Percentiles rank a stretch among this genome's conserved stretches.
phyloP scores from a whole-genome alignment of 23 red algal species.

The Gracilaria vermiculophylla region DNA sequence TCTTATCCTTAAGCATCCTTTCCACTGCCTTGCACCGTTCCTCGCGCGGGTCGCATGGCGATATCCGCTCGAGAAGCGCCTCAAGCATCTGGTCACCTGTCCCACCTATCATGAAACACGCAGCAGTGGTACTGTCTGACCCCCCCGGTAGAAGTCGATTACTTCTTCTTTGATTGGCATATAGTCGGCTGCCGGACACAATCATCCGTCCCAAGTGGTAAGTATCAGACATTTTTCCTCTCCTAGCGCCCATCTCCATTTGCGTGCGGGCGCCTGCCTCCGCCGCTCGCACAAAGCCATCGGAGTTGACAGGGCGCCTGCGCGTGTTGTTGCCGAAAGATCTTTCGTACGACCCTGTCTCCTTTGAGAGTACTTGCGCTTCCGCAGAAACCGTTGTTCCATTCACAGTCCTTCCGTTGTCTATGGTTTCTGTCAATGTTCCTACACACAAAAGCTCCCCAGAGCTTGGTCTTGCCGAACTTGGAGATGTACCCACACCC shows the following conservation, averaged over 20 bases:
- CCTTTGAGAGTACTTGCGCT: too few relatives aligned
- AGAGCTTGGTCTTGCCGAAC: too few relatives aligned
- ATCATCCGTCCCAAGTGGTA: slow-evolving; percentile 33
- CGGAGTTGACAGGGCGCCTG: neutral
- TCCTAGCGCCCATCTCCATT: neutral
- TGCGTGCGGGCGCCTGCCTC: slow-evolving; percentile 38
- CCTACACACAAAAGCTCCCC: too few relatives aligned
- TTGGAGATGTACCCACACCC: too few relatives aligned
- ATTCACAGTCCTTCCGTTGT: too few relatives aligned
- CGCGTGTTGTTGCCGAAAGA: too few relatives aligned
- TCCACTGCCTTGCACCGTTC: slow-evolving; percentile 55
- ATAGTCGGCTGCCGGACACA: slow-evolving; percentile 5
- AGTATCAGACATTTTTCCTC: neutral
- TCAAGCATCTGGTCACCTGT: slow-evolving; percentile 4
- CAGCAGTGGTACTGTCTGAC: slow-evolving; percentile 29
- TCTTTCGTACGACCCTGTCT: too few relatives aligned
- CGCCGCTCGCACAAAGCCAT: slow-evolving; percentile 16
- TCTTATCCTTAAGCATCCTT: slow-evolving; percentile 59
- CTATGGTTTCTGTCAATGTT: too few relatives aligned
- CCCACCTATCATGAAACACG: slow-evolving; percentile 57
- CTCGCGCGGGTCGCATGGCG: slow-evolving; percentile 34
- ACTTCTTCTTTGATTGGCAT: slow-evolving; percentile 43
- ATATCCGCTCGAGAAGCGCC: neutral
- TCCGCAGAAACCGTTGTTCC: too few relatives aligned
- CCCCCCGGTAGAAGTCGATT: slow-evolving; percentile 53